Base-by-base conservation (phyloP, 1,139 yeast genomes). In the Spathaspora sp. region DNA sequence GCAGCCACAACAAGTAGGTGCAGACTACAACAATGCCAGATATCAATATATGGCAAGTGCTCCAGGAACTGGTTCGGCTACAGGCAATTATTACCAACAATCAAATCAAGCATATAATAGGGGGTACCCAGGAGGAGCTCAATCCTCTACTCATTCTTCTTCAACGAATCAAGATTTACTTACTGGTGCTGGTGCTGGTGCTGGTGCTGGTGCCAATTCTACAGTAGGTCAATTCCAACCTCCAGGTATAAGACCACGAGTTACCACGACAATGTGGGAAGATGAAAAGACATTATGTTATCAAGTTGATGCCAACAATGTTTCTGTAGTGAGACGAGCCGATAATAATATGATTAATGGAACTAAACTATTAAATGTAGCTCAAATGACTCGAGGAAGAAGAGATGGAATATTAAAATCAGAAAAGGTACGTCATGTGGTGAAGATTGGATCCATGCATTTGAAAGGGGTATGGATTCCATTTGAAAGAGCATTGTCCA, bases 391-490 rank as follows among this genome's bases (percentile, higher is more conserved):
- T 2, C 61, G 84, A 48, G 84, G 84, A 3, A 64, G 81, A 45
- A 59, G 84, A 44, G 84, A 79, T 54, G 83, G 84, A 8, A 76
- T 79, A 20, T 66, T 91, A 52, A 91, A 91, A 70, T 83, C 88
- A 51, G 97, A 91, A 65, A 88, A 89, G 63, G 81, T 83, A 37
- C 76, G 98, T 43, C 95, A 89, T 63, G 98, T 93, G 43, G 97
- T 91, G 47, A 91, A 91, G 67, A 89, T 91, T 55, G 99, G 99
- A 9, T 88, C 96, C 16, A 91, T 91, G 97, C 96, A 91, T 64
- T 75, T 91, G 59, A 91, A 91, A 68, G 99, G 99, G 45, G 98
- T 91, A 42, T 91, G 98, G 98, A 90, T 91, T 54, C 97, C 98
- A 1, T 90, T 90, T 64, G 97, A 91, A 56, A 76, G 97, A 45